phyloP scores from a whole-genome alignment of 75 land plant species.

The Pinus albicaulis region DNA sequence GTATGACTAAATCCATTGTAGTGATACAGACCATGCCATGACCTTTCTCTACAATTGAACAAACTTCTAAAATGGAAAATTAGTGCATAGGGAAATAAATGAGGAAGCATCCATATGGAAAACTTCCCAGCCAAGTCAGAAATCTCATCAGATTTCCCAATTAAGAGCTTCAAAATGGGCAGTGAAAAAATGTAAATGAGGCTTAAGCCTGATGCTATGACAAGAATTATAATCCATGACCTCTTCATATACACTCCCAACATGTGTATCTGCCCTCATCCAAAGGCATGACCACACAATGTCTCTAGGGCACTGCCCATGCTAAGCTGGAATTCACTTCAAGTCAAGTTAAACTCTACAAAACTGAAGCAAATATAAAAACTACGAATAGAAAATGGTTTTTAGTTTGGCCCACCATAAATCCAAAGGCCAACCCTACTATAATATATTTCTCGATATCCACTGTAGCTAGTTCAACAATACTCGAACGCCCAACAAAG shows the following conservation, averaged over 20 bases:
- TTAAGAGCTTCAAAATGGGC: constrained; percentile 42
- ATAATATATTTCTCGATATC: constrained; percentile 22
- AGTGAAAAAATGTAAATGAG: too few species aligned
- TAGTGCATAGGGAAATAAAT: constrained; percentile 57
- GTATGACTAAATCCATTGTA: constrained; percentile 2
- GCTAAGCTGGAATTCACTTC: constrained; percentile 24
- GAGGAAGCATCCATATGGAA: constrained; percentile 59
- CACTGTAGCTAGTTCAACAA: constrained; percentile 28
- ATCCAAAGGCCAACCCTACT: constrained; percentile 24
- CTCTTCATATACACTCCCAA: too few species aligned
- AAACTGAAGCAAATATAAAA: too few species aligned
- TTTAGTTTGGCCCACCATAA: constrained; percentile 12
- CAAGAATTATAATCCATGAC: constrained; percentile 50
- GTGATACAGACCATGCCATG: constrained; percentile 24
- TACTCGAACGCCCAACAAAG: constrained; percentile 32
- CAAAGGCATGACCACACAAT: too few species aligned
- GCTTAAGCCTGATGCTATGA: too few species aligned
- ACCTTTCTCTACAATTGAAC: constrained; percentile 23
- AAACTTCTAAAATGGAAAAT: constrained; percentile 62
- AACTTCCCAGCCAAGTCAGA: constrained; percentile 56
- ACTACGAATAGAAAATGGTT: not conserved
- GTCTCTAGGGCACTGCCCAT: too few species aligned
- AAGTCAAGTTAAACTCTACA: too few species aligned
- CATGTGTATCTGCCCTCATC: too few species aligned
- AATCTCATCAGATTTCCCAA: too few species aligned